Base-by-base conservation (phyloP, 2,329 filamentous ascomycete species). In the Epicoccum nigrum region DNA sequence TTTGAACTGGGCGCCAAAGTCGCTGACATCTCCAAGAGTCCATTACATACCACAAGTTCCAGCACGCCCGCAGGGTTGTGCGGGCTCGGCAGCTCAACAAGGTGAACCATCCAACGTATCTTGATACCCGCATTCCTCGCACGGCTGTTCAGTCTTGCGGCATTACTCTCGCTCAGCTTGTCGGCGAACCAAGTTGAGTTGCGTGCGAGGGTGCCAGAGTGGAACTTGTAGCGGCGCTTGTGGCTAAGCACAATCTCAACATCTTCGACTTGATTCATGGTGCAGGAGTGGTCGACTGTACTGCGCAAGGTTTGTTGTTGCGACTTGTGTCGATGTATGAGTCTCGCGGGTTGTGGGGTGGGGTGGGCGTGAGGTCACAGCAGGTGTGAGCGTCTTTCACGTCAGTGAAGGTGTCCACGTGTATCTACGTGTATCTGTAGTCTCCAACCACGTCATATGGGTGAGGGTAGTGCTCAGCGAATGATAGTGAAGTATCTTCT, bases 181-280 rank as follows among this genome's bases (percentile, higher is more conserved):
- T 62, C 56, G 0, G 63, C 59, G 38, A 75, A 67, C 15, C 69
- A 58, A 1, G 66, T 64, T 2, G 62, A 68, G 56, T 60, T 67
- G 33, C 70, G 64, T 16, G 68, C 67, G 5, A 75, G 58, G 11
- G 67, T 67, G 35, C 67, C 64, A 7, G 71, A 64, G 48, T 75
- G 72, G 20, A 74, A 69, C 21, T 63, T 63, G 55, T 72, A 70
- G 33, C 54, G 58, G 15, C 59, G 61, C 13, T 65, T 48, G 30
- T 67, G 63, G 13, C 64, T 56, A 16, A 75, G 65, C 11, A 68
- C 56, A 23, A 75, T 45, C 31, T 66, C 59, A 8, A 74, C 70
- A 28, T 73, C 70, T 49, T 72, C 67, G n/a, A 60, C 55, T 54
- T 70, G 65, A 28, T 70, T 63, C 67, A 69, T 70, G 23, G 23